phyloP scores from a whole-genome alignment of 2,329 filamentous ascomycete species.

The Diaporthe ampelina region DNA sequence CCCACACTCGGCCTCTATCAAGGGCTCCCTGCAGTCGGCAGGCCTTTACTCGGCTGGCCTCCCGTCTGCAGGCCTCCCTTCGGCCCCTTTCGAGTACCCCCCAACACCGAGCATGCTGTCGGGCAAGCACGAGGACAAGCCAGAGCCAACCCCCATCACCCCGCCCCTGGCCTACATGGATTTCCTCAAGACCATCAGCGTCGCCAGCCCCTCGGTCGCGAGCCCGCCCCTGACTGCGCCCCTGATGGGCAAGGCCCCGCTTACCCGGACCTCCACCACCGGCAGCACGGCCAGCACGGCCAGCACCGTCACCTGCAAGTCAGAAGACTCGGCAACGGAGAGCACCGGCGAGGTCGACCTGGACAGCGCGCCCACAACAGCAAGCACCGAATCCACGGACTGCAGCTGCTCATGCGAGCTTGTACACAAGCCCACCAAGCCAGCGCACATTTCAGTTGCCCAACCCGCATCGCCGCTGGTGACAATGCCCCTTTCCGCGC shows the following conservation, averaged over 20 bases:
- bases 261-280: constrained; percentile 47
- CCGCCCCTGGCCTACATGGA: constrained; percentile 92
- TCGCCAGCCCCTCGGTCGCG: constrained; percentile 75
- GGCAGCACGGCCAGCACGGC: constrained; percentile 47
- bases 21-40: constrained; percentile 54
- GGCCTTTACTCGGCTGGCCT: constrained; percentile 57
- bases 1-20: constrained; percentile 70
- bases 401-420: constrained; percentile 70
- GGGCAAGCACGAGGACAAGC: constrained; percentile 73
- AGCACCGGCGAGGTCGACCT: constrained; percentile 45
- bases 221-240: constrained; percentile 55
- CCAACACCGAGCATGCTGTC: constrained; percentile 42
- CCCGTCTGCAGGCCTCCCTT: constrained; percentile 50
- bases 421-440: constrained; percentile 63
- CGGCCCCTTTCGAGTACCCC: constrained; percentile 40
- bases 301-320: constrained; percentile 59
- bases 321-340: constrained; percentile 52
- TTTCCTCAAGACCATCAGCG: constrained; percentile 87
- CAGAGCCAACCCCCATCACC: constrained; percentile 86
- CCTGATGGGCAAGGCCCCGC: constrained; percentile 47
- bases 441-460: constrained; percentile 45
- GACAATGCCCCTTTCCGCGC: constrained; percentile 71
- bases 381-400: constrained; percentile 68
- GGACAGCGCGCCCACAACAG: constrained; percentile 67
- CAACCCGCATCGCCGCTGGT: constrained; percentile 32